phyloP scores from a whole-genome alignment of 2,329 filamentous ascomycete species.

The Aspergillus transmontanensis region DNA sequence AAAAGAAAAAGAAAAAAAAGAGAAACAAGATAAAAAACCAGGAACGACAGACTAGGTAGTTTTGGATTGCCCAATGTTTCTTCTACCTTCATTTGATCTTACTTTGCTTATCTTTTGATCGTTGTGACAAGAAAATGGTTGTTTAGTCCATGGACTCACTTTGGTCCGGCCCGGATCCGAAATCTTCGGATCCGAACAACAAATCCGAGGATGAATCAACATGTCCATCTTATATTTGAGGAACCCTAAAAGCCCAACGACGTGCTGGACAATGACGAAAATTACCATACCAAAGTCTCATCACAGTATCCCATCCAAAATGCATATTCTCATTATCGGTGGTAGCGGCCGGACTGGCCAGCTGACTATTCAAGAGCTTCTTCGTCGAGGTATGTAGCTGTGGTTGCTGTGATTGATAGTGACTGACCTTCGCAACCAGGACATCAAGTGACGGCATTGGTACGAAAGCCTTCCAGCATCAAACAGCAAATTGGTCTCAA shows the following conservation, averaged over 20 bases:
- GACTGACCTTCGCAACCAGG: constrained; percentile 10
- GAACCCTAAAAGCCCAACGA: too few species aligned
- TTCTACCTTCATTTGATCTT: too few species aligned
- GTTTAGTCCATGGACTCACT: background rate
- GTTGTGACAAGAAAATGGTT: background rate
- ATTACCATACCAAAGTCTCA: too few species aligned
- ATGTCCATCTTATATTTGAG: too few species aligned
- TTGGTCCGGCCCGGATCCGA: background rate
- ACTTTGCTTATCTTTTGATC: background rate
- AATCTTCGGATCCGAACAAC: background rate
- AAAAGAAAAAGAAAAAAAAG: too few species aligned
- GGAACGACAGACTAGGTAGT: too few species aligned
- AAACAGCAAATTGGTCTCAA: constrained; percentile 23
- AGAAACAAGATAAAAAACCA: too few species aligned
- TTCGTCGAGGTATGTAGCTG: constrained; percentile 30
- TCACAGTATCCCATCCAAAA: background rate
- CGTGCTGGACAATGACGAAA: too few species aligned
- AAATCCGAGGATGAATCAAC: background rate
- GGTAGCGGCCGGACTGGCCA: constrained; percentile 49
- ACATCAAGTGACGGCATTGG: constrained; percentile 44
- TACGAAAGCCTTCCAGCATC: constrained; percentile 35
- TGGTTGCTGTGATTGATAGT: background rate
- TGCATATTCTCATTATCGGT: constrained; percentile 46
- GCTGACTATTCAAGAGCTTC: constrained; percentile 44
- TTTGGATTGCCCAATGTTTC: too few species aligned